A percentile compares a stretch with the other conserved stretches of the same genome.
Evolutionary conservation across 306 rosid genomes (phyloP).

Genomic region (Vigna unguiculata): DNA sequence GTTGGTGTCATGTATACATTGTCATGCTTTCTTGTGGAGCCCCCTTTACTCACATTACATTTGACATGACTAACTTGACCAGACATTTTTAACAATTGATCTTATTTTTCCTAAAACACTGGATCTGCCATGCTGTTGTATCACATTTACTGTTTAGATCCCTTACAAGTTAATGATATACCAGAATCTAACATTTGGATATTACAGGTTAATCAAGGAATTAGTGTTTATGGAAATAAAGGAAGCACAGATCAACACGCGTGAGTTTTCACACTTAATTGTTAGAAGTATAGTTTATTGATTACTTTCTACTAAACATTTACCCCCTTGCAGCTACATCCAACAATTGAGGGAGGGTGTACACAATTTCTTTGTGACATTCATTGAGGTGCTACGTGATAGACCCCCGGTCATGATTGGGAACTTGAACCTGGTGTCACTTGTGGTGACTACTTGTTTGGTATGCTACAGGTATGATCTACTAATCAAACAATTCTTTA

Average conservation of each 20-base stretch:
- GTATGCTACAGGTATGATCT: conserved; percentile 91
- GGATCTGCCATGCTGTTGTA: not conserved
- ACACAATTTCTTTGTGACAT: conserved; percentile 93
- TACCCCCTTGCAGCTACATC: conserved; percentile 69
- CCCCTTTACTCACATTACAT: not conserved
- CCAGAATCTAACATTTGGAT: conserved; percentile 35
- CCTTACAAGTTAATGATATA: not conserved
- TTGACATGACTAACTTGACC: not conserved
- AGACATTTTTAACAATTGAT: not conserved
- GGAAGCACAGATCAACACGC: conserved; percentile 99
- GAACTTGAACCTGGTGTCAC: conserved; percentile 99
- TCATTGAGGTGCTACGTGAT: conserved; percentile 95
- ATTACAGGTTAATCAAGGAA: conserved; percentile 87
- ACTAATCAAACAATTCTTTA: conserved; percentile 20
- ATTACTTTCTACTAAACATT: conserved; percentile 28
- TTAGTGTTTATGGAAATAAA: conserved; percentile 89
- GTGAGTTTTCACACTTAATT: conserved; percentile 57
- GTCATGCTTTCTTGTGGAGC: not conserved
- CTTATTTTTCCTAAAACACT: conserved; percentile 2
- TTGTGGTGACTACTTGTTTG: conserved; percentile 97
- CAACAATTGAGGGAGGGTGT: conserved; percentile 98
- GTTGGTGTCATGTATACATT: not conserved
- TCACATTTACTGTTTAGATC: not conserved
- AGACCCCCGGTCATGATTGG: conserved; percentile 99
- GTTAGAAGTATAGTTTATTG: conserved; percentile 16